Base-by-base conservation (phyloP, 106 monocot genomes). In the Dendrobium nobile region DNA sequence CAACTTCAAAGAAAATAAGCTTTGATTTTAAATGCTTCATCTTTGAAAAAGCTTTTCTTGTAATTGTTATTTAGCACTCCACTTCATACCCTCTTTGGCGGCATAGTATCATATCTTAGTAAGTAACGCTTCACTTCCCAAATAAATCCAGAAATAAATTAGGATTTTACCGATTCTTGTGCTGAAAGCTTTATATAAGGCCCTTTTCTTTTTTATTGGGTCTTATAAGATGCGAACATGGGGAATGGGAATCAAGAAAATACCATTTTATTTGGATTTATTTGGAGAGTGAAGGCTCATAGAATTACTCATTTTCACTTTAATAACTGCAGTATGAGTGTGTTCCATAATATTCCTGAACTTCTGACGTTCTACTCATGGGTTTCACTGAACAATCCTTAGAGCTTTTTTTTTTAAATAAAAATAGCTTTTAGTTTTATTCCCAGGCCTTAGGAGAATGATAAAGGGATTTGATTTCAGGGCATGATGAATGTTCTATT, bases 401-500 rank as follows among this genome's bases (percentile, higher is more conserved):
- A 4, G 4, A 72, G 37, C 72, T 15, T 28, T 40, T 33, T 40
- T 33, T 72, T 72, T 10, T 16, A 40, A 15, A 37, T 72, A 72
- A 16, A 16, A 40, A 33, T 72, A 15, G 27, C 31, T 28, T 67
- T 9, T 31, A 7, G 58, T 26, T 65, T 65, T 26, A 3, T 26
- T 65, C 64, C 64, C 58, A 45, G 17, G 58, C 58, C 18, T 65
- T 65, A 65, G 64, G 64, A 65, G 24, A 65, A 26, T 65, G 28
- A 72, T 72, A 17, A 41, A 75, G 37, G 20, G 41, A 58, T 78
- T 82, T 79, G 47, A 17, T 84, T 82, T 85, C 83, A 86, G 88
- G 89, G 78, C 55, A 95, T 91, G 90, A 86, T 77, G 61, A 89
- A 72, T 81, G 82, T 87, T 47, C 47, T 92, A 37, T 81, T 87